Base-by-base conservation (phyloP, 306 rosid genomes). In the Malus sieversii region DNA sequence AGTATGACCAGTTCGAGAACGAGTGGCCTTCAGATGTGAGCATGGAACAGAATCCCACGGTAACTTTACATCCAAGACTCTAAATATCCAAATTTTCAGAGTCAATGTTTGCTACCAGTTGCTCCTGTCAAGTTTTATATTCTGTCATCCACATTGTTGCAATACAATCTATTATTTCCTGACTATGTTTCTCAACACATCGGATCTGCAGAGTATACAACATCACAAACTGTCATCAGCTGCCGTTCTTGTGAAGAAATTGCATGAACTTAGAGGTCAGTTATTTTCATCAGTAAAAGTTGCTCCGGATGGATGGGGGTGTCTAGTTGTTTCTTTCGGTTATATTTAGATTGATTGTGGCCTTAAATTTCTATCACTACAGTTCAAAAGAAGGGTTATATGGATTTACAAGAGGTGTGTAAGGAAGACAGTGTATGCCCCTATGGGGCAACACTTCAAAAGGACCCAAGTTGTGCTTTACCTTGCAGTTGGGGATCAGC, bases 181-280 rank as follows among this genome's bases (percentile, higher is more conserved):
- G 77, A 79, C 75, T 66, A 64, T 45, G 71, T 70, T 67, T 48
- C 67, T 75, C 45, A 33, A 70, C 42, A 16, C 42, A 62, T 64
- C 32, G 75, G 15, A 78, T 74, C 22, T 46, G 52, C 90, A 90
- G 97, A 74, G 42, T 53, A 19, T 79, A 78, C 72, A 77, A 23
- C 91, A 77, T 52, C 76, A 86, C 57, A 90, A 69, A 86, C 25
- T 87, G 38, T 75, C 97, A 67, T 76, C 96, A 32, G 90, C 94
- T 30, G 87, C 89, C 67, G 80, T 77, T 77, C 82, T 90, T 57
- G 91, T 93, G 51, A 93, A 89, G 79, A 93, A 82, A 61, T 23
- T 93, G 77, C 92, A 93, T 6, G 97, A 84, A 67, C 85, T 90
- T 74, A 81, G 96, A 77, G 92, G 98, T 93, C 75, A 83, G 90